Base-by-base conservation (phyloP, 2,329 filamentous ascomycete species). In the Phyllosticta citriasiana region DNA sequence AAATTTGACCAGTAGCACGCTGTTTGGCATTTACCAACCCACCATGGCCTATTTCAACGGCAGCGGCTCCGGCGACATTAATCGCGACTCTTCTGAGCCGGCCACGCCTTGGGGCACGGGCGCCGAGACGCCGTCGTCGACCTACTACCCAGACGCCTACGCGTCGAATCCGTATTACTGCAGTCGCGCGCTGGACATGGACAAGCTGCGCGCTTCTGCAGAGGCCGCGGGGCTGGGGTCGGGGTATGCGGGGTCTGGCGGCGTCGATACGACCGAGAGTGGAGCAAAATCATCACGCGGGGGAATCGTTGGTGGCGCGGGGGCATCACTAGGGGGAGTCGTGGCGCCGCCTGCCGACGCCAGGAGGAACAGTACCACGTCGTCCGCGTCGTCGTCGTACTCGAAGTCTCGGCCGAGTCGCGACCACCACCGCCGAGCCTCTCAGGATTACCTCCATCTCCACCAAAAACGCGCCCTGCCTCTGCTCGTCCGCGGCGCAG, bases 11-110 rank as follows among this genome's bases (percentile, higher is more conserved):
- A 87, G 89, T 9, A 92, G 91, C 2, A 96, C 94, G 0, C 82
- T 99, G 4, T 89, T 88, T 67, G 93, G 94, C 60, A 99, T 99
- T 69, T 99, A 96, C 78, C 86, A 86, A 10, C 85, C 85, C 6
- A 83, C 84, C 0, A 80, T 82, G 67, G 66, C 52, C 40, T 47
- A 47, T 7, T 47, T 47, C n/a, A n/a, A 47, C 14, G 40, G 40
- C 12, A 47, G 40, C 16, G n/a, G 40, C n/a, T 63, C 63, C 12
- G 66, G 64, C 58, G 67, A 68, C 9, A 63, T 67, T 12, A 30
- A 30, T 8, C 67, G 65, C 68, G 68, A 22, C 57, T 64, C 25
- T 52, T 84, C 84, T 65, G 85, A 86, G 64, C 74, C 80, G 2
- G 78, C 81, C 60, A 91, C 88, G 10, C 90, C 90, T 2, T 94